Percentiles rank a stretch among this genome's conserved stretches.
Evolutionary conservation across 306 rosid species (phyloP).

Genomic region (Fragaria ananassa): DNA sequence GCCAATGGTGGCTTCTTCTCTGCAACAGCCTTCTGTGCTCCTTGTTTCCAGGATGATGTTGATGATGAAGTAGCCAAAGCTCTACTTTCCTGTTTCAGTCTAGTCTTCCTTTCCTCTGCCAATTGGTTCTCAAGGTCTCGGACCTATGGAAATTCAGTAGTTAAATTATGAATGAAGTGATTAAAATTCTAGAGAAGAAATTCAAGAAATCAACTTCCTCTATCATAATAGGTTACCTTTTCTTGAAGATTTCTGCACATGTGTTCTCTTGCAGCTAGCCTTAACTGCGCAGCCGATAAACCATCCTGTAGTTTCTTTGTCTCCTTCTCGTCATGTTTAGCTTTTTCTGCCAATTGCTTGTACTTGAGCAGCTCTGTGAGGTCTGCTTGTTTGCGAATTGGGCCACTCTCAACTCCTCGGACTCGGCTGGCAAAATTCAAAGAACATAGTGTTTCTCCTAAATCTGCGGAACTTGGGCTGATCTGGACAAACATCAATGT

Average conservation of each 20-base stretch:
- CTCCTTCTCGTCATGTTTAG: conserved; percentile 88
- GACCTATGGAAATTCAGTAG: conserved; percentile 40
- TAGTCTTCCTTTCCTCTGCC: conserved; percentile 77
- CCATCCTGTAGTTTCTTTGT: conserved; percentile 75
- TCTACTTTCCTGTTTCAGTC: conserved; percentile 78
- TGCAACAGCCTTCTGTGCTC: conserved; percentile 30
- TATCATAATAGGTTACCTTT: conserved; percentile 47
- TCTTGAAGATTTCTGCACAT: conserved; percentile 81
- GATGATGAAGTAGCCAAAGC: conserved; percentile 53
- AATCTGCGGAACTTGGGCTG: conserved; percentile 75
- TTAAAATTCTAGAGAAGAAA: not conserved
- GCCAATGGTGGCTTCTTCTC: conserved; percentile 80
- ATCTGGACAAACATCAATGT: conserved; percentile 95
- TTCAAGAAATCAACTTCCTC: not conserved
- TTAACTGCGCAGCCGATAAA: conserved; percentile 61
- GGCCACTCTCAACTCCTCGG: conserved; percentile 82
- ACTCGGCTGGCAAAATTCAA: conserved; percentile 92
- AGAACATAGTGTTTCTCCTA: conserved; percentile 92
- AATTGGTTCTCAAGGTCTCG: conserved; percentile 91
- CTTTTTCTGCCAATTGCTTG: conserved; percentile 95
- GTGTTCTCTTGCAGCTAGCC: conserved; percentile 78
- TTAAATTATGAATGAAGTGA: not conserved
- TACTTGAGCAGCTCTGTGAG: conserved; percentile 67
- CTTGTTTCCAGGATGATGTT: conserved; percentile 30
- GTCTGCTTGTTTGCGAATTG: conserved; percentile 91